A percentile compares a stretch with the other conserved stretches of the same genome.
phyloP scores from a whole-genome alignment of 2,329 filamentous ascomycete genomes.

The Pseudogymnoascus sp. region DNA sequence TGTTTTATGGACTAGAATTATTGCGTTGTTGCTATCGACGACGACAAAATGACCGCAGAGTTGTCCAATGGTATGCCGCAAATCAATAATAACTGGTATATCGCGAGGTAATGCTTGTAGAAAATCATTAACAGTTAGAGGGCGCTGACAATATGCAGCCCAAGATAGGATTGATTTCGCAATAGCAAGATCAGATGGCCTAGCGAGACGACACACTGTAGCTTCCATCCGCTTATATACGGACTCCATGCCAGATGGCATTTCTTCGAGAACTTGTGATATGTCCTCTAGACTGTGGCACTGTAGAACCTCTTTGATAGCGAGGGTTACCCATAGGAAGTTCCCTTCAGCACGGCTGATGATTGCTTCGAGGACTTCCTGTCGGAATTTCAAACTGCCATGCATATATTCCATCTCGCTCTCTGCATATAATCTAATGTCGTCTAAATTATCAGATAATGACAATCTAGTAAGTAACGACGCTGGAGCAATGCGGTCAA shows the following conservation, averaged over 20 bases:
- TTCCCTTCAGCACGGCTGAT: slow-evolving; percentile 10
- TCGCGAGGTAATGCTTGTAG: slow-evolving; percentile 20
- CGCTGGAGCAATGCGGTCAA: neutral
- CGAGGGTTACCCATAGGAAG: slow-evolving; percentile 14
- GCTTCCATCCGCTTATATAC: slow-evolving; percentile 26
- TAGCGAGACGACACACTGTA: slow-evolving; percentile 11
- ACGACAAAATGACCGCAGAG: slow-evolving; percentile 26
- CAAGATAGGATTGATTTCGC: slow-evolving; percentile 24
- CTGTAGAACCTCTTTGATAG: slow-evolving; percentile 5
- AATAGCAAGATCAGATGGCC: slow-evolving; percentile 11
- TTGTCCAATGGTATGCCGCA: slow-evolving; percentile 18
- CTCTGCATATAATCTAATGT: slow-evolving; percentile 7
- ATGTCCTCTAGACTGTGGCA: slow-evolving; percentile 11
- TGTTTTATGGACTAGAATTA: slow-evolving; percentile 24
- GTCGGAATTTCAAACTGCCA: neutral
- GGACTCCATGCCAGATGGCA: slow-evolving; percentile 25
- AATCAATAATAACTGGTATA: slow-evolving; percentile 15
- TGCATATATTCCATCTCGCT: slow-evolving; percentile 7
- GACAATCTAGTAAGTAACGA: neutral
- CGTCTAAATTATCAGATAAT: neutral
- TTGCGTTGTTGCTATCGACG: slow-evolving; percentile 16
- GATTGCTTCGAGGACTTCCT: slow-evolving; percentile 7
- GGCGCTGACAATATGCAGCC: slow-evolving; percentile 20
- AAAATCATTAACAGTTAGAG: slow-evolving; percentile 21
- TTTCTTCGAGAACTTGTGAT: slow-evolving; percentile 16